Conservation (phyloP, 108 stramenopile species). For the Nitzschia sp. region DNA sequence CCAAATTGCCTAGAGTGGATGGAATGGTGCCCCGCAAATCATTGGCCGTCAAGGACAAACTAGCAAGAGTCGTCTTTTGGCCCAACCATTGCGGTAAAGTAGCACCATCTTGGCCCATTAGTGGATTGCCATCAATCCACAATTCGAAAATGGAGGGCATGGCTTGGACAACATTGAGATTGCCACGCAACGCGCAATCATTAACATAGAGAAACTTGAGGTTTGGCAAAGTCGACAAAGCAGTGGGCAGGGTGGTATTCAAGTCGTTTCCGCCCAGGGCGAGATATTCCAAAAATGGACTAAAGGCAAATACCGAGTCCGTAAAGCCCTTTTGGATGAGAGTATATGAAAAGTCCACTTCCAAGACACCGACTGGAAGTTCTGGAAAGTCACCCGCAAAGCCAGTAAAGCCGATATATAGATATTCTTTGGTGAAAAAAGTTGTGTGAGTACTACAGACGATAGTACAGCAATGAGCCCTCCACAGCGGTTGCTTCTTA, state of each 20-base stretch:
- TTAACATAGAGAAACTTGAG: conserved; percentile 27
- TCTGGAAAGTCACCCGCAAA: conserved; percentile 21
- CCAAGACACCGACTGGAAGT: conserved; percentile 13
- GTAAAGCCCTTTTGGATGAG: conserved; percentile 11
- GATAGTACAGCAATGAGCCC: background rate
- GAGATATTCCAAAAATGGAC: conserved; percentile 2
- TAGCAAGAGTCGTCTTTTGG: conserved; percentile 14
- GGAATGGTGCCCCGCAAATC: conserved; percentile 30
- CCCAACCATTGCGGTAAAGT: conserved; percentile 16
- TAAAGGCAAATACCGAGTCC: conserved; percentile 1
- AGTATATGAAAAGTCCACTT: background rate
- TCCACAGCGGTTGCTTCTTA: conserved; percentile 11
- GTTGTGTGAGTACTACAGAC: background rate
- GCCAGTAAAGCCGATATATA: conserved; percentile 14
- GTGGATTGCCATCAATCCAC: conserved; percentile 23
- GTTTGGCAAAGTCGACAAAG: conserved; percentile 20
- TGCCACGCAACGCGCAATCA: conserved; percentile 6
- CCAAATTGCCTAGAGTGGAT: conserved; percentile 12
- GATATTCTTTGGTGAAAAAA: conserved; percentile 12
- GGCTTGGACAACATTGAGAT: background rate
- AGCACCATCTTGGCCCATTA: background rate
- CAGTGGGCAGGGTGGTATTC: conserved; percentile 32
- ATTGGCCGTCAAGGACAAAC: conserved; percentile 20
- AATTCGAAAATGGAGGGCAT: conserved; percentile 11
- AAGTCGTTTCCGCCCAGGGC: conserved; percentile 26